These are phyloP conservation scores for Globisporangium nodosum DNA, from an alignment of 352 stramenopile species.

Conservation along the genomic window DNA sequence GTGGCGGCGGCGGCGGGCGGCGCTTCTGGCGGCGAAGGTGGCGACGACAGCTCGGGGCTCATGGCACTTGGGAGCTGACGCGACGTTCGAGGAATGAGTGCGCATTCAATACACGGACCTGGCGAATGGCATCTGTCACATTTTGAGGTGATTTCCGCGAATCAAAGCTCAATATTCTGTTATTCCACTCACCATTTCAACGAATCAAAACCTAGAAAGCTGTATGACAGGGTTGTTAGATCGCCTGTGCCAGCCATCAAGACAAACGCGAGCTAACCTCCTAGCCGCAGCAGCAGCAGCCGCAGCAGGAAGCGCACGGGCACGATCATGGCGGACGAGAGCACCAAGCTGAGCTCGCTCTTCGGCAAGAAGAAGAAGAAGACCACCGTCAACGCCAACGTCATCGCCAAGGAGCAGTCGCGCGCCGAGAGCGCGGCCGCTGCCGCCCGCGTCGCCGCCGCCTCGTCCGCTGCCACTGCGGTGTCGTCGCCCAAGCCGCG, in stretches of 20 bases:
- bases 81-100: not conserved
- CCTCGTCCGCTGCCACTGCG: not conserved
- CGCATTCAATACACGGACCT: no score
- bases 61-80: no score
- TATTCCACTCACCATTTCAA: not conserved
- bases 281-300: no score
- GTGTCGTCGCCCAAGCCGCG: conserved; percentile 7
- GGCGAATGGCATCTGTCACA: no score
- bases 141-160: not conserved
- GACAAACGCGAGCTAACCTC: not conserved
- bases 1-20: not conserved
- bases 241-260: not conserved
- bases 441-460: conserved; percentile 11
- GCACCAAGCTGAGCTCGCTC: conserved; percentile 74
- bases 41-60: no score
- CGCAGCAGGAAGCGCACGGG: no score
- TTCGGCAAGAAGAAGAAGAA: conserved; percentile 86
- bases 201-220: not conserved
- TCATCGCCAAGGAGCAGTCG: conserved; percentile 61
- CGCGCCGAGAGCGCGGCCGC: conserved; percentile 21
- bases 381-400: conserved; percentile 72
- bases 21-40: no score
- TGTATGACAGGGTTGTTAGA: not conserved
- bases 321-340: conserved; percentile 21
- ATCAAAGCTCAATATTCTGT: not conserved